These are phyloP conservation scores for Neurospora sp. DNA, from an alignment of 2,329 filamentous ascomycete species.

Conservation along the genomic window DNA sequence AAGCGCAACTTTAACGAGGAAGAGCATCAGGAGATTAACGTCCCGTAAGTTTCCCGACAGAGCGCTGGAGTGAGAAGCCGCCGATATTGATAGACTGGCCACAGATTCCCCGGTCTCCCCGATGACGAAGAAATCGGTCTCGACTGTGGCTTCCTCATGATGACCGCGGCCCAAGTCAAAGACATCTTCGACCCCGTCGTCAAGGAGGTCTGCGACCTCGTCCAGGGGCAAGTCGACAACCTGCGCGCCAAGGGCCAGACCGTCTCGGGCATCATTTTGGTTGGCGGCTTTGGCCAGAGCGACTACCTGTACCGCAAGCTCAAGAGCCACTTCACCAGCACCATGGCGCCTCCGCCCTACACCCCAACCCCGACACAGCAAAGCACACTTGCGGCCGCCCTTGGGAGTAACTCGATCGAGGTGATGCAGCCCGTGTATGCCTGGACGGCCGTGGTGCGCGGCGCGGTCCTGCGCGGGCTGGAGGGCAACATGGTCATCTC, in stretches of 20 bases:
- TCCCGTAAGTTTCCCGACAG: conserved; percentile 43
- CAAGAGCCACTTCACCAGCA: conserved; percentile 56
- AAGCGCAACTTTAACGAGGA: conserved; percentile 78
- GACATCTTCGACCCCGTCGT: conserved; percentile 69
- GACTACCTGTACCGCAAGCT: conserved; percentile 65
- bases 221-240: conserved; percentile 56
- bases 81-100: conserved; percentile 3
- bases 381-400: not conserved
- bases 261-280: conserved; percentile 67
- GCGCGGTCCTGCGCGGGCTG: conserved; percentile 63
- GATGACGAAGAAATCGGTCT: conserved; percentile 68
- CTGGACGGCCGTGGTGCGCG: conserved; percentile 72
- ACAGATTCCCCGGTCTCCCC: conserved; percentile 60
- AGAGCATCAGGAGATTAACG: conserved; percentile 66
- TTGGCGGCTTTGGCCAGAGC: conserved; percentile 74
- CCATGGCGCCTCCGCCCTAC: conserved; percentile 43
- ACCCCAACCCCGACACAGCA: conserved; percentile 57
- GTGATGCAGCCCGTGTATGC: conserved; percentile 77
- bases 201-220: conserved; percentile 58
- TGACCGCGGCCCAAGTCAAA: conserved; percentile 60
- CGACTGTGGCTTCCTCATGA: conserved; percentile 67
- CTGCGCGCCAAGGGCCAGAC: conserved; percentile 52
- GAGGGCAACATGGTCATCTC: conserved; percentile 74
- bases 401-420: conserved; percentile 46
- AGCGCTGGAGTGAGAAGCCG: not conserved